Percentiles rank a stretch among this genome's conserved stretches.
These are phyloP conservation scores for Entomortierella parvispora DNA, from an alignment of 192 early-diverging fungal genomes.

Conservation along the genomic window DNA sequence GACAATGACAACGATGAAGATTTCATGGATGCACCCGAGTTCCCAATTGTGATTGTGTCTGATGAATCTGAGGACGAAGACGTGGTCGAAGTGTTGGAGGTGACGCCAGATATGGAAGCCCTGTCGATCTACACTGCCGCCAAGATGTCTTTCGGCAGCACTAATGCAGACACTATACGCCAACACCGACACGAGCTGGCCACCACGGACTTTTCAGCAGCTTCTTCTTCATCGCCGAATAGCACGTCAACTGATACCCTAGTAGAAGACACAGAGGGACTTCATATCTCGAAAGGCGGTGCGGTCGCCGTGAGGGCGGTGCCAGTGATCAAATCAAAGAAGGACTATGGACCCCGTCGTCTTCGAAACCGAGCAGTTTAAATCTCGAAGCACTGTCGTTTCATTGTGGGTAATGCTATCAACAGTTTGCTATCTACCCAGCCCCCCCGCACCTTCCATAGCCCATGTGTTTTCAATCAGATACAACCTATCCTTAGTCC, in stretches of 20 bases:
- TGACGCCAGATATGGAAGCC: too few relatives aligned
- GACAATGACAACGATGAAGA: background rate
- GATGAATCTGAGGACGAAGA: conserved; percentile 11
- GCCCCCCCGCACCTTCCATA: too few relatives aligned
- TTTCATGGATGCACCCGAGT: conserved; percentile 5
- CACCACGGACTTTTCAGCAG: background rate
- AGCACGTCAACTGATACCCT: background rate
- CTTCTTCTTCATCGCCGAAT: background rate
- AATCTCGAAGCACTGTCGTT: too few relatives aligned
- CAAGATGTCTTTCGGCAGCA: background rate
- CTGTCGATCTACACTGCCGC: background rate
- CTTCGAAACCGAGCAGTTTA: background rate
- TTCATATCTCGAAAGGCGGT: background rate
- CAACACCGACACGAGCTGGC: background rate
- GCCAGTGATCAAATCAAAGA: background rate
- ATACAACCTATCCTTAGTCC: too few relatives aligned
- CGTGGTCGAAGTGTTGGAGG: background rate
- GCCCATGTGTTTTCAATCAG: too few relatives aligned
- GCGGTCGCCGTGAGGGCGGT: too few relatives aligned
- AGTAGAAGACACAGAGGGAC: conserved; percentile 2
- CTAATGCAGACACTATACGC: too few relatives aligned
- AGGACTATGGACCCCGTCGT: background rate
- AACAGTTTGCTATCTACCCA: too few relatives aligned
- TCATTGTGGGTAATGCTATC: too few relatives aligned
- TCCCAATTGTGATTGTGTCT: background rate